These are phyloP conservation scores for Beauveria varroae DNA, from an alignment of 2,329 filamentous ascomycete species.

Conservation along the genomic window DNA sequence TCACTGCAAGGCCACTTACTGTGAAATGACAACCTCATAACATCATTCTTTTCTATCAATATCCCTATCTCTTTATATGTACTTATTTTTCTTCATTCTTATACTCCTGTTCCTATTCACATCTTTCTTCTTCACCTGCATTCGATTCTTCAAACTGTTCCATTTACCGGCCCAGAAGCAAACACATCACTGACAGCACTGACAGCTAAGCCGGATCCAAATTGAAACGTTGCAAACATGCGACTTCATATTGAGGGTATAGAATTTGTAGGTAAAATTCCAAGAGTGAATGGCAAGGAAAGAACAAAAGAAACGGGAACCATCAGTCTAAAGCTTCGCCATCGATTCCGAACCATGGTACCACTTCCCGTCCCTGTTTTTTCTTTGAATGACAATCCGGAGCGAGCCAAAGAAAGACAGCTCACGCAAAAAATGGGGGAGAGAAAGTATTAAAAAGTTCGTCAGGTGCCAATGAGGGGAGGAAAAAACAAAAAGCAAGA, in stretches of 20 bases:
- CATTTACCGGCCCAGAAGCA: not conserved
- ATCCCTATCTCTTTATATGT: no score
- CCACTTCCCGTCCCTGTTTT: not conserved
- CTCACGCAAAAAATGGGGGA: not conserved
- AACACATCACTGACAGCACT: not conserved
- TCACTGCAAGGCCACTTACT: no score
- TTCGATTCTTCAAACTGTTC: no score
- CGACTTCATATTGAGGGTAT: slow-evolving; percentile 7
- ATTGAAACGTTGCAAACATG: not conserved
- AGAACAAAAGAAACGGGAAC: not conserved
- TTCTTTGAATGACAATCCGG: no score
- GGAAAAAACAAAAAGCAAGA: not conserved
- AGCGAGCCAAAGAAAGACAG: not conserved
- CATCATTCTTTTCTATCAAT: no score
- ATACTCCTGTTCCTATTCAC: no score
- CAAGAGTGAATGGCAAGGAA: not conserved
- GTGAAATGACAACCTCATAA: no score
- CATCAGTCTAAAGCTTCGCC: not conserved
- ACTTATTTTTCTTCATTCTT: no score
- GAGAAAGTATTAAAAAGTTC: not conserved
- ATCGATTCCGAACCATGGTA: not conserved
- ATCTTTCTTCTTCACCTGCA: no score
- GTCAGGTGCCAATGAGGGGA: not conserved
- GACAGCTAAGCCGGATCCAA: not conserved
- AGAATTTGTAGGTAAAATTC: not conserved